Evolutionary conservation across 345 rosid species (phyloP), one percentile per base, ranked within the genome.

Genomic region (Camelina hispida): DNA sequence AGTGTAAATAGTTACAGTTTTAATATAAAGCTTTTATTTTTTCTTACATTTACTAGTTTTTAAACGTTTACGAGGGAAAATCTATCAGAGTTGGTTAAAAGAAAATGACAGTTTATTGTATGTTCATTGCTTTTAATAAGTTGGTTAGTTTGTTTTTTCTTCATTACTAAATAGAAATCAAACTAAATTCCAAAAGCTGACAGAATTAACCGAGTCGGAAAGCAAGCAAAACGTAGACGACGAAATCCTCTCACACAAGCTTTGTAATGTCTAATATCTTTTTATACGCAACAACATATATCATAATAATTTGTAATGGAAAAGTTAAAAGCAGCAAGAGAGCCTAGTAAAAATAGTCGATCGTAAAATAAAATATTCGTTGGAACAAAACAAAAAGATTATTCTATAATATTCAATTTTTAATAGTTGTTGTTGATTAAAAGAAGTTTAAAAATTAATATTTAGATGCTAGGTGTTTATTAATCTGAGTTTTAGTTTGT

Each of bases 1-100:
- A 37, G 65, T 69, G 70, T 76, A 76, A 62, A 76, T 76, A 69
- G 54, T 54, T 62, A 71, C 65, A 62, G n/a, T 43, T 22, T 68
- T 53, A 32, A 42, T 69, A 48, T 40, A 20, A 68, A 61, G 42
- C 55, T 68, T 40, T 32, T 12, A 3, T 34, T 55, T 14, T 6
- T 66, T 34, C 22, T 44, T 20, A 42, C 42, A 9, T 20, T 17
- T 40, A 1, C 2, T 62, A 9, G 15, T 42, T 72, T 16, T 42
- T 5, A 43, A 48, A 25, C 4, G 50, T 47, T 17, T 9, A 37
- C 17, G 60, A 16, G 57, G 48, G 13, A 5, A 71, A 46, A 20
- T 35, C 9, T 18, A n/a, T 25, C 32, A 62, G 59, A 48, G 67
- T 52, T 48, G 38, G 48, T 59, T 14, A 20, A 23, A 54, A 54